Conservation (phyloP, 495 filamentous ascomycete species). For the Tuber melanosporum region DNA sequence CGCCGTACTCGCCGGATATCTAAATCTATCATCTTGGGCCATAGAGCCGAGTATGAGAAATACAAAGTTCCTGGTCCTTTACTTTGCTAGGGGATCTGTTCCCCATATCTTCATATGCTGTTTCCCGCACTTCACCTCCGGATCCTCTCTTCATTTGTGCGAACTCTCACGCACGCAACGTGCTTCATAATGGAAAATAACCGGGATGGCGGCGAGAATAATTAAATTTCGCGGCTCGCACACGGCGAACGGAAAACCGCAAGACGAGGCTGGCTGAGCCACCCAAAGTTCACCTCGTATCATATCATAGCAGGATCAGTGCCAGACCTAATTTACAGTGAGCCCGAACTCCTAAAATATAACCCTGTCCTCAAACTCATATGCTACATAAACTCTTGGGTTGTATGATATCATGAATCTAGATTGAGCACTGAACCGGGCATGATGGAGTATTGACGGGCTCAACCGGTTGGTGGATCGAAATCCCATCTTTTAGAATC, state of each 20-base stretch:
- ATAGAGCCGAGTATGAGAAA: neutral
- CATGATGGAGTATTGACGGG: neutral
- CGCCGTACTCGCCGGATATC: neutral
- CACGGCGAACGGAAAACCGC: neutral
- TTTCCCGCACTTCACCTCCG: too few species aligned
- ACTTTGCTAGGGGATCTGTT: neutral
- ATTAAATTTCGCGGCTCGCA: neutral
- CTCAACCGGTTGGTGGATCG: neutral
- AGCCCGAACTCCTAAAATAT: neutral
- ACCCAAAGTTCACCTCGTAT: neutral
- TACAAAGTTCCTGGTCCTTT: neutral
- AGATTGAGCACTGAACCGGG: neutral
- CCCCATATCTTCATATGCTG: too few species aligned
- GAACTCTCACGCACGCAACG: neutral
- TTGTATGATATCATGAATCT: neutral
- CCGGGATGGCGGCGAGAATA: too few species aligned
- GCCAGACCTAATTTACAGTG: neutral
- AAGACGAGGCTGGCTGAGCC: neutral
- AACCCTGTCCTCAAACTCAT: neutral
- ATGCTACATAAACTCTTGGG: neutral
- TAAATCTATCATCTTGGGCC: neutral
- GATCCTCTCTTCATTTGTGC: neutral
- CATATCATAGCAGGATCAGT: neutral
- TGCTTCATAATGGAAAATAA: neutral
- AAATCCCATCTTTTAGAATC: too few species aligned